A percentile compares a stretch with the other conserved stretches of the same genome.
These are phyloP conservation scores for Piromyces sp. DNA, from an alignment of 192 early-diverging fungal species.

Conservation along the genomic window DNA sequence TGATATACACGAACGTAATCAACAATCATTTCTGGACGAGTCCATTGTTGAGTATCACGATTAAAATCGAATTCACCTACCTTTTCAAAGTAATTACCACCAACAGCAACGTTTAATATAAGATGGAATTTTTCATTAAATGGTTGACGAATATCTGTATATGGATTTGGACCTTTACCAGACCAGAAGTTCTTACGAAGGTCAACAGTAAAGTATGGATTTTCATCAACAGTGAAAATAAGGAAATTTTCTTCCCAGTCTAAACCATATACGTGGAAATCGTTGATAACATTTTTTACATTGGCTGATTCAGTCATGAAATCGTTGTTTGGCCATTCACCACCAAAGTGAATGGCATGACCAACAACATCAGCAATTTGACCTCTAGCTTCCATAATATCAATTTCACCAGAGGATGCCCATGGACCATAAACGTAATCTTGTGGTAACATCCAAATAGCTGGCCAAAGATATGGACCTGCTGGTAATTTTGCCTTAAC, in stretches of 20 bases:
- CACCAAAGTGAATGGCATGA: neutral
- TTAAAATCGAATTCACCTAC: neutral
- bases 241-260: neutral
- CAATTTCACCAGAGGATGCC: neutral
- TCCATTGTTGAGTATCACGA: neutral
- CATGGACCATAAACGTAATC: neutral
- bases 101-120: neutral
- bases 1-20: neutral
- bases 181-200: neutral
- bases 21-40: neutral
- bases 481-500: neutral
- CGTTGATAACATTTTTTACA: neutral
- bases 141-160: neutral
- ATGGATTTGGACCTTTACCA: neutral
- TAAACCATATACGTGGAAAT: neutral
- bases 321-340: neutral
- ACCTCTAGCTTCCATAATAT: neutral
- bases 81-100: neutral
- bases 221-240: neutral
- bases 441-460: neutral
- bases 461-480: neutral
- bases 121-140: neutral
- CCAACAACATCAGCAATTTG: neutral
- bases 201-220: neutral
- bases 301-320: neutral